These are phyloP conservation scores for Leccinum variicolor DNA, from an alignment of 768 basidiomycete genomes.

Conservation along the genomic window DNA sequence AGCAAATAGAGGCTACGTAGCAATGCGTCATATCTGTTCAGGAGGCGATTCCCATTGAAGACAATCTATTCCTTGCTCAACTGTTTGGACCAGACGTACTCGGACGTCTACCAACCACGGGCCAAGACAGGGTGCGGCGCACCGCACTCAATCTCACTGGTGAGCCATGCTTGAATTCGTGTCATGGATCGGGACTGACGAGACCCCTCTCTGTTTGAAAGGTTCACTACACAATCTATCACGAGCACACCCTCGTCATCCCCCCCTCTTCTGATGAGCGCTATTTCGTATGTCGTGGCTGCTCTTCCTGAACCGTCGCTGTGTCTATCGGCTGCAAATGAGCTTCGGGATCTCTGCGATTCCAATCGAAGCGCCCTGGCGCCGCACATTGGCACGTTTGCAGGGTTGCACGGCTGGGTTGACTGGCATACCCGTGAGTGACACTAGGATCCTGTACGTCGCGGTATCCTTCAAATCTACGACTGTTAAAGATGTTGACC, in stretches of 20 bases:
- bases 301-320: constrained; percentile 64
- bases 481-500: no score
- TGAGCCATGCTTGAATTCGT: constrained; percentile 31
- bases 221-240: constrained; percentile 60
- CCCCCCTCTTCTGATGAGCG: constrained; percentile 56
- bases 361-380: constrained; percentile 83
- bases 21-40: constrained; percentile 86
- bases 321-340: constrained; percentile 72
- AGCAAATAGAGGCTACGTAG: constrained; percentile 85
- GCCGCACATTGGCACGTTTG: constrained; percentile 81
- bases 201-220: constrained; percentile 20
- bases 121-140: constrained; percentile 62
- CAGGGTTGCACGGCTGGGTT: constrained; percentile 74
- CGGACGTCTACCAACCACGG: constrained; percentile 61
- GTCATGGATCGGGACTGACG: not conserved
- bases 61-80: constrained; percentile 50
- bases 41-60: constrained; percentile 72
- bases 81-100: constrained; percentile 76
- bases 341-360: constrained; percentile 85
- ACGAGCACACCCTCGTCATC: constrained; percentile 26
- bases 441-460: not conserved
- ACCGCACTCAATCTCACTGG: constrained; percentile 77
- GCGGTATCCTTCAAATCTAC: no score
- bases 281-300: constrained; percentile 65
- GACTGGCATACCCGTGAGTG: constrained; percentile 65